A percentile compares a stretch with the other conserved stretches of the same genome.
These are phyloP conservation scores for Tolypocladium capitatum DNA, from an alignment of 2,329 filamentous ascomycete genomes.

Conservation along the genomic window DNA sequence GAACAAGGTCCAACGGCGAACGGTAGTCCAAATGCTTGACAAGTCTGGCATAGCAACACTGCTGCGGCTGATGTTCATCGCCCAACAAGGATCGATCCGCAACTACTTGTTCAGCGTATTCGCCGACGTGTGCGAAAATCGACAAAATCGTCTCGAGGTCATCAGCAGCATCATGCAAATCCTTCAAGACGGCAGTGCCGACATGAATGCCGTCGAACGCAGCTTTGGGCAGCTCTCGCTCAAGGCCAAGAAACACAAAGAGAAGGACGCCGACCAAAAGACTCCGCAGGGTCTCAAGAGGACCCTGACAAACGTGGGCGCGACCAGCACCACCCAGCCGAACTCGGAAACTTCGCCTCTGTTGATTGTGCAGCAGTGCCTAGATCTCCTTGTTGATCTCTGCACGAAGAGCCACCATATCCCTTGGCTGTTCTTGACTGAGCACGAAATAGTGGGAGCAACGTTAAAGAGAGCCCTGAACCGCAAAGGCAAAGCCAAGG, in stretches of 20 bases:
- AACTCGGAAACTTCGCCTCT: conserved; percentile 86
- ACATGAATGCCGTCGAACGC: conserved; percentile 85
- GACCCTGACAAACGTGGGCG: conserved; percentile 46
- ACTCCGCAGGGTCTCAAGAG: conserved; percentile 73
- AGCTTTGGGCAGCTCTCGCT: conserved; percentile 90
- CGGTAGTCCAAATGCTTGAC: conserved; percentile 92
- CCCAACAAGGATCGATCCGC: conserved; percentile 76
- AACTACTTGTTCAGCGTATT: conserved; percentile 77
- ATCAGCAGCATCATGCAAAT: conserved; percentile 87
- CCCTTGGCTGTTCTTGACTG: conserved; percentile 81
- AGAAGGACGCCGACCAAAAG: conserved; percentile 47
- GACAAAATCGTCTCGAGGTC: conserved; percentile 89
- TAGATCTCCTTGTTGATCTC: conserved; percentile 72
- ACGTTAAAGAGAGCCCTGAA: conserved; percentile 64
- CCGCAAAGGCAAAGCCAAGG: conserved; percentile 80
- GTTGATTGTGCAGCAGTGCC: conserved; percentile 89
- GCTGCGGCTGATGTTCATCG: conserved; percentile 95
- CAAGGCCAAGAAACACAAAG: conserved; percentile 70
- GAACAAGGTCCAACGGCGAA: conserved; percentile 59
- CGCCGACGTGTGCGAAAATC: conserved; percentile 85
- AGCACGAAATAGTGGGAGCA: conserved; percentile 66
- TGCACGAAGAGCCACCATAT: conserved; percentile 78
- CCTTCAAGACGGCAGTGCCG: conserved; percentile 85
- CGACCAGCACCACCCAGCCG: conserved; percentile 34
- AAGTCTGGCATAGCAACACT: conserved; percentile 93